Evolutionary conservation across 2,329 filamentous ascomycete species (phyloP), one percentile per base, ranked within the genome.

Genomic region (Emergomyces pasteurianus): DNA sequence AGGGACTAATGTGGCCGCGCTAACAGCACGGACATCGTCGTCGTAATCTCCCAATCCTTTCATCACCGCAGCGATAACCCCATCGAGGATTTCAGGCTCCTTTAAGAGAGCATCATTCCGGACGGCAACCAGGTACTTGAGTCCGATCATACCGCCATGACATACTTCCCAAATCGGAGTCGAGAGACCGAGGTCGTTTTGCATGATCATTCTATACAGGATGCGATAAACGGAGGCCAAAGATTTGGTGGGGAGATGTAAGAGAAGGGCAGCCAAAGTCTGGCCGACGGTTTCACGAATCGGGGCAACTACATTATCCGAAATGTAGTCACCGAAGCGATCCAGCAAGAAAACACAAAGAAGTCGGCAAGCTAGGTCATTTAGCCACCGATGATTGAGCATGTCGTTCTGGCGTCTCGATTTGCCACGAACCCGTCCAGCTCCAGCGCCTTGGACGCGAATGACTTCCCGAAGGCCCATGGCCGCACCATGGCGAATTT

Each of bases 301-400:
- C 0, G 94, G 94, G 0, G 94, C 94, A 47, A 99, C 91, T 0
- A 95, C 95, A 59, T 90, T 99, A 73, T 99, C 94, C 5, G 92
- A 96, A 62, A 95, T 94, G 76, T 96, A 99, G 71, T 99, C 94
- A 61, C 92, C 95, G 71, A 99, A 99, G 59, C 92, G 86, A 75
- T 99, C 94, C 18, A 99, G 85, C 86, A 99, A 96, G 68, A 99
- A 87, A 58, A 99, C 92, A 71, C 90, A 96, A 73, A 92, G 92
- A 56, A 99, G 82, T 31, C 94, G 88, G 69, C 92, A 96, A n/a
- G 92, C 90, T 58, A 99, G 81, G 70, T 99, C 92, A 70, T 97
- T 89, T 23, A 99, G 83, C 91, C 91, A 99, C 70, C 80, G 83
- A 63, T 87, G 84, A 68, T 97, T 99, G 52, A 89, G 79, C 1